Conservation (phyloP, 306 rosid genomes). For the Mucuna pruriens region DNA sequence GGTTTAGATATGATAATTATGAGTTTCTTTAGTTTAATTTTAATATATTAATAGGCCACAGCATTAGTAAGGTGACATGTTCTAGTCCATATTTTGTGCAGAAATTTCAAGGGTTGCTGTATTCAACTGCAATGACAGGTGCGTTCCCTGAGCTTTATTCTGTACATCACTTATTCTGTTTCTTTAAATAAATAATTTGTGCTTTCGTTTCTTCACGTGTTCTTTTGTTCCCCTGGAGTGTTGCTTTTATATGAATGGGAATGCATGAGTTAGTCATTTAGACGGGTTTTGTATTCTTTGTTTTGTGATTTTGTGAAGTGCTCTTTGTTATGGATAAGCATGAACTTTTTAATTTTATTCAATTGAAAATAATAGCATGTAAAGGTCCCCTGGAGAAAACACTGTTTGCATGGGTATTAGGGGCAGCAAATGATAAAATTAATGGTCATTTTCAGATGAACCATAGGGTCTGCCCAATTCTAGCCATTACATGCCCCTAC, state of each 20-base stretch:
- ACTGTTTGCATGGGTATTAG: not conserved
- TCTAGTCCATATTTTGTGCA: slow-evolving; percentile 51
- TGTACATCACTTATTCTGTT: slow-evolving; percentile 2
- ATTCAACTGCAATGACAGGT: slow-evolving; percentile 75
- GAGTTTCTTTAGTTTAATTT: slow-evolving; percentile 1
- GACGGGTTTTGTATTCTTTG: not conserved
- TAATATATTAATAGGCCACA: not conserved
- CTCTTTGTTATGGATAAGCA: not conserved
- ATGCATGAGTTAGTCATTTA: slow-evolving; percentile 8
- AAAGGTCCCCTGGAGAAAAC: not conserved
- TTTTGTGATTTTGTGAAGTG: slow-evolving; percentile 16
- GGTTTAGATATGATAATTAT: slow-evolving; percentile 11
- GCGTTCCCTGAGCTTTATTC: slow-evolving; percentile 19
- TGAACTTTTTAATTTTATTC: not conserved
- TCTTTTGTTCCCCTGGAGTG: slow-evolving; percentile 6
- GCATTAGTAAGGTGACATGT: slow-evolving; percentile 33
- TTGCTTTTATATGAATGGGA: slow-evolving; percentile 17
- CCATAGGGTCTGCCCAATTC: not conserved
- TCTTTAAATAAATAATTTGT: not conserved
- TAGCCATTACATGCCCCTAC: not conserved
- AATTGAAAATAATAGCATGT: not conserved
- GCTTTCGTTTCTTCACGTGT: not conserved
- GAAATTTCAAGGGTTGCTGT: slow-evolving; percentile 67
- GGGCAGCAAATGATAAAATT: not conserved
- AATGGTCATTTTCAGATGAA: not conserved